Percentiles rank a stretch among this genome's conserved stretches.
Conservation (phyloP, 441 rosid genomes). For the Jatropha multifida region DNA sequence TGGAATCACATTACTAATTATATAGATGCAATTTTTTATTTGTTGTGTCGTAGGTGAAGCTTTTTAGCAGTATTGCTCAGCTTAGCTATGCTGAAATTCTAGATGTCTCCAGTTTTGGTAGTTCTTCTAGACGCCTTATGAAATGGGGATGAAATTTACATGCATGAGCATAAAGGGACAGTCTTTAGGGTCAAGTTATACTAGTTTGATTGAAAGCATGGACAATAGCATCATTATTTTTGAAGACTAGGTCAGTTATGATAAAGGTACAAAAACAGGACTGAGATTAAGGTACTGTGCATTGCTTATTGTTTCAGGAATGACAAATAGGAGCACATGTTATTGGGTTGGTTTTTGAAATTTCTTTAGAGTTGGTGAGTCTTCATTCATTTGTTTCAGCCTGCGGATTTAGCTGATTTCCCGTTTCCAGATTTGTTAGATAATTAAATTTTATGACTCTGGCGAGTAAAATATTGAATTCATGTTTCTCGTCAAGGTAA, state of each 20-base stretch:
- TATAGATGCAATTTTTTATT: neutral
- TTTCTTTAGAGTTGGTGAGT: neutral
- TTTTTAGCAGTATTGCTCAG: neutral
- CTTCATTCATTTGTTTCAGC: conserved; percentile 7
- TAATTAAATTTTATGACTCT: neutral
- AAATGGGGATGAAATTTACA: neutral
- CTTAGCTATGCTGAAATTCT: too few relatives aligned
- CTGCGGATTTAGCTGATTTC: neutral
- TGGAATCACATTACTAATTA: neutral
- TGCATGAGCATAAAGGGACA: neutral
- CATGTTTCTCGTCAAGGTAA: neutral
- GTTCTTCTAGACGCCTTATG: neutral
- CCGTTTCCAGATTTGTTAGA: neutral
- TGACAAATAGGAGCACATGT: neutral
- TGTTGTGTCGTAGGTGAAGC: neutral
- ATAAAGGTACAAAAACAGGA: neutral
- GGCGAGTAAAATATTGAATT: conserved; percentile 3
- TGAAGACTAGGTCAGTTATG: neutral
- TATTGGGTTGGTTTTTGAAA: neutral
- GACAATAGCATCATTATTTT: neutral
- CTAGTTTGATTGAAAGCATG: neutral
- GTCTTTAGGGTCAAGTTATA: neutral
- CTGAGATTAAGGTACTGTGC: neutral
- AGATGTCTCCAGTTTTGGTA: too few relatives aligned
- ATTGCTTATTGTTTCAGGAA: neutral